Base-by-base conservation (phyloP, 257 asterid species). In the Penstemon davidsonii region DNA sequence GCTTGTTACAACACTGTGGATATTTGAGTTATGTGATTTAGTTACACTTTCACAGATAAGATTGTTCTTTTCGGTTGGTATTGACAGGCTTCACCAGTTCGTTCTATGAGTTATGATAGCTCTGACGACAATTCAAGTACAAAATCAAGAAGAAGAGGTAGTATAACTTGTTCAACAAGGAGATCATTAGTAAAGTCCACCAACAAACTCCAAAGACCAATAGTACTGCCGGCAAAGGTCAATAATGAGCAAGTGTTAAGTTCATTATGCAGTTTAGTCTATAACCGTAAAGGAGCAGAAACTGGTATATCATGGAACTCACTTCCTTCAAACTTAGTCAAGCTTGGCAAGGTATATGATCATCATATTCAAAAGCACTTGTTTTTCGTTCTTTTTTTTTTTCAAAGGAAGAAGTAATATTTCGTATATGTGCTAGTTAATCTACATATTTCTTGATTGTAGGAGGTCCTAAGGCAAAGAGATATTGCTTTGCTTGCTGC, bases 31-130 rank as follows among this genome's bases (percentile, higher is more conserved):
- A 38, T 42, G 33, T 39, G 40, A 11, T 41, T 61, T 51, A 19
- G 43, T 55, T 52, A 55, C 11, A 8, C 8, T 19, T 62, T 68
- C 40, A 19, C n/a, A 57, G 57, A 1, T 1, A 56, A 69, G 59
- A 33, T 66, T 55, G 19, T 72, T 67, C 71, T 78, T 66, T 44
- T 54, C 43, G 5, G 5, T 75, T 33, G 45, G 49, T 68, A 13
- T 73, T 10, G 5, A 75, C 80, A 90, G 96, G 91, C 64, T 74
- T 90, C 97, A 10, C 96, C 95, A 1, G 78, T 79, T 78, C 91
- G 86, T 68, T 70, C 89, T 8, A 58, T 50, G 41, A 80, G 80
- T 69, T 76, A 77, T 3, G 88, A 81, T 5, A 83, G 87, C 75
- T 87, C 91, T 5, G 94, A 90, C 64, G 92, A 86, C n/a, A 77